A percentile compares a stretch with the other conserved stretches of the same genome.
These are phyloP conservation scores for Puccinellia tenuiflora DNA, from an alignment of 176 grass and related monocot genomes.

Conservation along the genomic window DNA sequence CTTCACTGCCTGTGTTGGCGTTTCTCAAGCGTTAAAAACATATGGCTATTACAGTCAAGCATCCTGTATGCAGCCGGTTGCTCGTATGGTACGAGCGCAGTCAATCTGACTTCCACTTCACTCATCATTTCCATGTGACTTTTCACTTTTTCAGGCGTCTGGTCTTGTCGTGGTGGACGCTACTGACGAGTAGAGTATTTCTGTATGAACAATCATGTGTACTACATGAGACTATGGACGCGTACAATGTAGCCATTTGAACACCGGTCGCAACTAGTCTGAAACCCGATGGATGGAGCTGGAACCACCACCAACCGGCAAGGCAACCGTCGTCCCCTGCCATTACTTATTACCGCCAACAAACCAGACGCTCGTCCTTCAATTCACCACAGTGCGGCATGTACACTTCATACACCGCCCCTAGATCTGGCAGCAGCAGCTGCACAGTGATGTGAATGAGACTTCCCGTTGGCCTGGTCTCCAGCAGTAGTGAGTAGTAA, in stretches of 20 bases:
- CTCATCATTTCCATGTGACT: neutral
- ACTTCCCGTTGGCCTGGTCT: conserved; percentile 21
- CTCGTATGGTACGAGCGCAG: neutral
- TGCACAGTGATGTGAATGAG: neutral
- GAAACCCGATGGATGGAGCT: no score
- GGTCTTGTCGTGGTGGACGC: neutral
- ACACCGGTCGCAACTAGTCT: neutral
- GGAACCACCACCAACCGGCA: conserved; percentile 20
- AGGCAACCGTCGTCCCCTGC: neutral
- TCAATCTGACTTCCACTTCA: no score
- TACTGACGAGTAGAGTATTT: neutral
- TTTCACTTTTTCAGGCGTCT: neutral
- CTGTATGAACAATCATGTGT: neutral
- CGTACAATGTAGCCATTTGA: neutral
- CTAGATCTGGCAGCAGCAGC: conserved; percentile 7
- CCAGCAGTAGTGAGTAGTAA: neutral
- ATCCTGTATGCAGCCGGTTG: no score
- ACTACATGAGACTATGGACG: neutral
- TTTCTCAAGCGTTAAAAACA: neutral
- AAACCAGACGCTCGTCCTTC: conserved; percentile 6
- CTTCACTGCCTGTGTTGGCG: neutral
- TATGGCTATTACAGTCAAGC: neutral
- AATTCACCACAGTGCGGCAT: conserved; percentile 28
- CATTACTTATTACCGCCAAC: neutral
- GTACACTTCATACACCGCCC: neutral